Evolutionary conservation across 202 grass and related monocot genomes (phyloP).

Genomic region (Musa balbisiana): DNA sequence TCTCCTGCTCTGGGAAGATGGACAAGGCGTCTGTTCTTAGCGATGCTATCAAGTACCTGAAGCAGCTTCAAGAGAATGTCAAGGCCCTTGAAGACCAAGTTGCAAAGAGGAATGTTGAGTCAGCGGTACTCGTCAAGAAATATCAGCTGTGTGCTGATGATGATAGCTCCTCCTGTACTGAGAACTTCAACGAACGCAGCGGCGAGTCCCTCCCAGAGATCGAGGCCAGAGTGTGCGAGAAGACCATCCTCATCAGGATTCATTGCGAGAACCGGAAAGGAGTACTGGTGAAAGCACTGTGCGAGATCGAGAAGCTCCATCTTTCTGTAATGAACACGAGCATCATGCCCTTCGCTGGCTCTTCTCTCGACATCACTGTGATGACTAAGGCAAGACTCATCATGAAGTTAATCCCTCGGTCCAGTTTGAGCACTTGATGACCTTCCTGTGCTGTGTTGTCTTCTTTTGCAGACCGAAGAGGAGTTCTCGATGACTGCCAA

Average conservation of each 20-base stretch:
- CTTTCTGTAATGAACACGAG: conserved; percentile 68
- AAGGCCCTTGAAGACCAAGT: conserved; percentile 42
- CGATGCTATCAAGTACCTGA: conserved; percentile 64
- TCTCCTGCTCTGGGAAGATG: conserved; percentile 20
- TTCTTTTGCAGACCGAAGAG: too few species aligned
- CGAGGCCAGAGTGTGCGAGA: conserved; percentile 43
- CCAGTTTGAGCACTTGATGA: too few species aligned
- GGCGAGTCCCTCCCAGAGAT: conserved; percentile 22
- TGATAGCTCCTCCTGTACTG: conserved; percentile 7
- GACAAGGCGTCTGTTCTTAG: conserved; percentile 77
- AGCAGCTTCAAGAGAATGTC: conserved; percentile 62
- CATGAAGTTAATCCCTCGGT: too few species aligned
- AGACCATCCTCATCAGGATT: conserved; percentile 55
- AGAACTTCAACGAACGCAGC: not conserved
- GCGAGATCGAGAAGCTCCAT: conserved; percentile 55
- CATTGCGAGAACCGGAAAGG: conserved; percentile 62
- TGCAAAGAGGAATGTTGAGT: not conserved
- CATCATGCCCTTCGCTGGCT: conserved; percentile 43
- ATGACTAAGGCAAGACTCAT: conserved; percentile 49
- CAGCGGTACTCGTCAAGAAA: conserved; percentile 26
- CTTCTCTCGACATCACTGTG: conserved; percentile 58
- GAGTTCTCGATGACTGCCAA: too few species aligned
- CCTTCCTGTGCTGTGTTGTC: too few species aligned
- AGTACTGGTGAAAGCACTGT: conserved; percentile 50
- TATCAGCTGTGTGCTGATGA: conserved; percentile 22